Evolutionary conservation across 2,329 filamentous ascomycete species (phyloP).

Genomic region (Colletotrichum sp.): DNA sequence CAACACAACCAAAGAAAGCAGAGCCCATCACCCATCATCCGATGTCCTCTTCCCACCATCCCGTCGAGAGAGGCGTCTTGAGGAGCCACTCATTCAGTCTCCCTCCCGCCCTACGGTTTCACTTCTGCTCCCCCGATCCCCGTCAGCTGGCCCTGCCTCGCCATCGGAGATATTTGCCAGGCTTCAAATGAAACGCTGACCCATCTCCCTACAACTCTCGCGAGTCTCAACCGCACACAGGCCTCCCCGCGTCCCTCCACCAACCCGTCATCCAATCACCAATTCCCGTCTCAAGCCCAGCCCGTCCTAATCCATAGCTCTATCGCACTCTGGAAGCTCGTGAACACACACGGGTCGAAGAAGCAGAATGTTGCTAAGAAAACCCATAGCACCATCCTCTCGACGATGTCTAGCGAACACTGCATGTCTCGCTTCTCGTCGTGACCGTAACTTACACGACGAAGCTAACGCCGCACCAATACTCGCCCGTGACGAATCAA

Average conservation of each 20-base stretch:
- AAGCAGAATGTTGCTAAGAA: not conserved
- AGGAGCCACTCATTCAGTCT: slow-evolving; percentile 6
- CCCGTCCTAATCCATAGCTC: not conserved
- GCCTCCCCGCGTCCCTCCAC: not conserved
- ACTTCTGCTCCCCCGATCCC: slow-evolving; percentile 3
- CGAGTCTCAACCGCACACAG: not conserved
- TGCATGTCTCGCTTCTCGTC: not conserved
- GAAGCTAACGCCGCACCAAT: not conserved
- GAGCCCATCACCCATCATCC: slow-evolving; percentile 13
- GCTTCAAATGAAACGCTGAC: slow-evolving; percentile 14
- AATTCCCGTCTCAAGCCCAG: not conserved
- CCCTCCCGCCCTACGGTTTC: slow-evolving; percentile 11
- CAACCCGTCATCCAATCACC: slow-evolving; percentile 6
- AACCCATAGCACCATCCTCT: not conserved
- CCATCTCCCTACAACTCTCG: not conserved
- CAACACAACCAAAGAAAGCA: not conserved
- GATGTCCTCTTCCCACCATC: slow-evolving; percentile 4
- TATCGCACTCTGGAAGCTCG: not conserved
- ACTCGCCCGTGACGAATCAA: not conserved
- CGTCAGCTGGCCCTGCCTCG: slow-evolving; percentile 9
- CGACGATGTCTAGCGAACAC: not conserved
- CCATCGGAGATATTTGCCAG: slow-evolving; percentile 1
- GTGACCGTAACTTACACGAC: not conserved
- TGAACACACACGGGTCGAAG: not conserved
- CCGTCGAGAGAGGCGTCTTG: not conserved